Evolutionary conservation across 768 basidiomycete species (phyloP).

Genomic region (Leccinum variicolor): DNA sequence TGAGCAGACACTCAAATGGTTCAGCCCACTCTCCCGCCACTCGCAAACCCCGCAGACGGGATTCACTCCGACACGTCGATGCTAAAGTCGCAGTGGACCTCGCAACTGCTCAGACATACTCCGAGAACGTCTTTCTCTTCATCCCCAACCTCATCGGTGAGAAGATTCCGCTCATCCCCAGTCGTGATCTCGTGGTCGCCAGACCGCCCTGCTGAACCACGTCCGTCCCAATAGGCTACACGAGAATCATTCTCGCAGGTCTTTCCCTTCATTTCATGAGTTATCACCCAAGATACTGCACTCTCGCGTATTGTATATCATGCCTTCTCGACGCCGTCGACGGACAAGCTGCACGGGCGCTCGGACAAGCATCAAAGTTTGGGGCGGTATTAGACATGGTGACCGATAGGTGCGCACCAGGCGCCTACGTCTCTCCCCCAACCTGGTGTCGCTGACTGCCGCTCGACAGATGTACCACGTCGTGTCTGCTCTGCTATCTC

Average conservation of each 20-base stretch:
- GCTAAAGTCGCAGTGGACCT: slow-evolving; percentile 85
- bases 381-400: slow-evolving; percentile 99
- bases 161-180: slow-evolving; percentile 18
- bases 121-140: slow-evolving; percentile 97
- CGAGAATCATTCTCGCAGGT: slow-evolving; percentile 86
- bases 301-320: slow-evolving; percentile 83
- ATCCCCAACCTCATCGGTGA: slow-evolving; percentile 93
- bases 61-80: slow-evolving; percentile 69
- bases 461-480: slow-evolving; percentile 86
- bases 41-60: slow-evolving; percentile 40
- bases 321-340: slow-evolving; percentile 95
- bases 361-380: slow-evolving; percentile 93
- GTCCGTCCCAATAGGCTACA: slow-evolving; percentile 60
- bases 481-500: slow-evolving; percentile 91
- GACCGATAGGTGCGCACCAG: slow-evolving; percentile 76
- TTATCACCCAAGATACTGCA: slow-evolving; percentile 91
- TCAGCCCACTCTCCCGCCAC: slow-evolving; percentile 27
- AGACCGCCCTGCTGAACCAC: slow-evolving; percentile 1
- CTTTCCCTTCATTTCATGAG: slow-evolving; percentile 91
- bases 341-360: slow-evolving; percentile 83
- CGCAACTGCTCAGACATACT: slow-evolving; percentile 79
- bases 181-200: neutral
- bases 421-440: neutral
- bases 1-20: slow-evolving; percentile 25
- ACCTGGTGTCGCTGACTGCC: neutral